Evolutionary conservation across 495 filamentous ascomycete genomes (phyloP).

Genomic region (Aspergillus wentii): DNA sequence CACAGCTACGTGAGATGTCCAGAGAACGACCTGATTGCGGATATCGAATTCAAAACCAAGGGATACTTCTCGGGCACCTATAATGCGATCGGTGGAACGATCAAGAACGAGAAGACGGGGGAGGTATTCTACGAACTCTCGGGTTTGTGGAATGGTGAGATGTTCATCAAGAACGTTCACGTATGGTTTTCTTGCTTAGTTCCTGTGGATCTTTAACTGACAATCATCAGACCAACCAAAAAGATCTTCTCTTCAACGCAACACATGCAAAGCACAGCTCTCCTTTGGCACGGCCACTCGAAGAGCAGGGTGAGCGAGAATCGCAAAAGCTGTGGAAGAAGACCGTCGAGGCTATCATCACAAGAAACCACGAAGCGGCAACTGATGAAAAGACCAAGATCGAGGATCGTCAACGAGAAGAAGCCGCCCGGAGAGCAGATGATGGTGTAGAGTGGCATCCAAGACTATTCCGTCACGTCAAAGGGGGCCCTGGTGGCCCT

Average conservation of each 20-base stretch:
- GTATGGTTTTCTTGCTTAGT: constrained; percentile 40
- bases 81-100: constrained; percentile 88
- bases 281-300: constrained; percentile 69
- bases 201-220: constrained; percentile 5
- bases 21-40: constrained; percentile 78
- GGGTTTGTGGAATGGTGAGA: constrained; percentile 91
- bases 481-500: constrained; percentile 63
- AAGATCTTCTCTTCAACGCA: constrained; percentile 86
- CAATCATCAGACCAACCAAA: constrained; percentile 69
- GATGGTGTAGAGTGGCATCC: constrained; percentile 89
- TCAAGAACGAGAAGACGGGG: constrained; percentile 84
- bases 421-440: constrained; percentile 74
- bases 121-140: constrained; percentile 85
- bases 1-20: constrained; percentile 93
- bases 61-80: constrained; percentile 96
- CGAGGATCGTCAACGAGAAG: constrained; percentile 85
- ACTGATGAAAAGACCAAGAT: constrained; percentile 95
- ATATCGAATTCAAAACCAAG: constrained; percentile 98
- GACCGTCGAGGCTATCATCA: constrained; percentile 74
- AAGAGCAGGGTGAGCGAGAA: constrained; percentile 87
- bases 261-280: constrained; percentile 67
- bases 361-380: constrained; percentile 79
- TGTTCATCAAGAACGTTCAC: constrained; percentile 78
- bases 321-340: constrained; percentile 82
- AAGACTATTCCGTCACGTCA: constrained; percentile 71